Base-by-base conservation (phyloP, 129 eudicot species). In the Deinandra increscens region DNA sequence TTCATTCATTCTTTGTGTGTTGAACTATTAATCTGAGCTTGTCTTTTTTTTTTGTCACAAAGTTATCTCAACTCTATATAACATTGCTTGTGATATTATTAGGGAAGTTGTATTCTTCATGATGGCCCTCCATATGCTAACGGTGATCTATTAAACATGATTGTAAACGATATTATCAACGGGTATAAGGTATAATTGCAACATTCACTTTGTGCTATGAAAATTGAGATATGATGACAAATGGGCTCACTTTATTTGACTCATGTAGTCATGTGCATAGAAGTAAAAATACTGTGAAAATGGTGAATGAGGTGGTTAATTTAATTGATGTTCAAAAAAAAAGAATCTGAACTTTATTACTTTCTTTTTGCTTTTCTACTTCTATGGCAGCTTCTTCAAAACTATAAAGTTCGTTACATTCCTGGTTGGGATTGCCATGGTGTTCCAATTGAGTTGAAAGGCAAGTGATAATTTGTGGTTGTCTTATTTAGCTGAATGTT, bases 391-490 rank as follows among this genome's bases (percentile, higher is more conserved):
- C 99, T 94, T 78, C 99, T 94, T 72, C 97, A 85, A 84, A 89
- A 94, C 55, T 82, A 38, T 69, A 80, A 87, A 79, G 99, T 89
- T 61, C 75, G 78, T 42, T 94, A 87, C 49, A 79, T 94, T 48
- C 99, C 99, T 74, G 99, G 99, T 48, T 94, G 99, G 99, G 99
- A 94, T 82, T 94, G 99, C 72, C 99, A 94, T 73, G 99, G 99
- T 51, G 75, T 94, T 76, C 99, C 82, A 88, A 87, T n/a, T n/a
- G n/a, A n/a, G n/a, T n/a, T n/a, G n/a, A n/a, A n/a, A n/a, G n/a
- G n/a, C n/a, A n/a, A n/a, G 83, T 79, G 19, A 67, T 55, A 61
- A 9, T 22, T 10, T 60, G 13, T 36, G 44, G 53, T 62, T 54
- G 39, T 29, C 65, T 70, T 59, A 14, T 26, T 64, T 18, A 15